phyloP scores from a whole-genome alignment of 495 filamentous ascomycete species.

The Saxophila tyrrhenica region DNA sequence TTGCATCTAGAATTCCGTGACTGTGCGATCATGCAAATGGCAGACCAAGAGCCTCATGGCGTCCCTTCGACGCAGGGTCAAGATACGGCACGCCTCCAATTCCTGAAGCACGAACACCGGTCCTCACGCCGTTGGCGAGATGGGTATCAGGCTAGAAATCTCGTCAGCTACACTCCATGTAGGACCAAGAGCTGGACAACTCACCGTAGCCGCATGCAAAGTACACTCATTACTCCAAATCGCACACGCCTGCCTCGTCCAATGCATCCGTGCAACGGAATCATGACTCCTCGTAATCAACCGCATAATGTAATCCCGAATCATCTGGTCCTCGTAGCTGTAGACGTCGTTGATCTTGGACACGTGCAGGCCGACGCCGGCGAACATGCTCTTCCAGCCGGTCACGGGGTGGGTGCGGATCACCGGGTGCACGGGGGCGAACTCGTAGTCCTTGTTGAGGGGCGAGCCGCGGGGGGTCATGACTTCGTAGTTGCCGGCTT shows the following conservation, averaged over 20 bases:
- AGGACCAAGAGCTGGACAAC: too few relatives aligned
- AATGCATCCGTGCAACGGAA: slow-evolving; percentile 14
- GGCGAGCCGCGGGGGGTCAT: slow-evolving; percentile 49
- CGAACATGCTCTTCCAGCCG: slow-evolving; percentile 66
- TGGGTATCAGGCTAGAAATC: slow-evolving; percentile 48
- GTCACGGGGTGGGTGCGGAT: slow-evolving; percentile 72
- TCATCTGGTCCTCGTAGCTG: slow-evolving; percentile 48
- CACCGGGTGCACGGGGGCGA: slow-evolving; percentile 58
- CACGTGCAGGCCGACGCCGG: slow-evolving; percentile 51
- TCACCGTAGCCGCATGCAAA: slow-evolving; percentile 5
- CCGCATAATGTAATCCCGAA: slow-evolving; percentile 33
- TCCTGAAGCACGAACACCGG: slow-evolving; percentile 51
- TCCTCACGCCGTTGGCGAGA: slow-evolving; percentile 43
- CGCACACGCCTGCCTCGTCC: slow-evolving; percentile 8
- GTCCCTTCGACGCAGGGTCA: slow-evolving; percentile 26
- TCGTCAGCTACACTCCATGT: slow-evolving; percentile 48
- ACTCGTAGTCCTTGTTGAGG: slow-evolving; percentile 52
- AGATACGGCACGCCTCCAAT: slow-evolving; percentile 62
- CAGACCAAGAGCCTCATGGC: slow-evolving; percentile 6
- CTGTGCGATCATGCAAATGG: neutral
- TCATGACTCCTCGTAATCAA: slow-evolving; percentile 69
- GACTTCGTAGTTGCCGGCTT: slow-evolving; percentile 44
- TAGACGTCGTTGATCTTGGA: slow-evolving; percentile 54
- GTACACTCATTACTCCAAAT: slow-evolving; percentile 12
- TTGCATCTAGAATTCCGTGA: neutral